phyloP scores from a whole-genome alignment of 2,329 filamentous ascomycete species.

The Lachnellula cervina region DNA sequence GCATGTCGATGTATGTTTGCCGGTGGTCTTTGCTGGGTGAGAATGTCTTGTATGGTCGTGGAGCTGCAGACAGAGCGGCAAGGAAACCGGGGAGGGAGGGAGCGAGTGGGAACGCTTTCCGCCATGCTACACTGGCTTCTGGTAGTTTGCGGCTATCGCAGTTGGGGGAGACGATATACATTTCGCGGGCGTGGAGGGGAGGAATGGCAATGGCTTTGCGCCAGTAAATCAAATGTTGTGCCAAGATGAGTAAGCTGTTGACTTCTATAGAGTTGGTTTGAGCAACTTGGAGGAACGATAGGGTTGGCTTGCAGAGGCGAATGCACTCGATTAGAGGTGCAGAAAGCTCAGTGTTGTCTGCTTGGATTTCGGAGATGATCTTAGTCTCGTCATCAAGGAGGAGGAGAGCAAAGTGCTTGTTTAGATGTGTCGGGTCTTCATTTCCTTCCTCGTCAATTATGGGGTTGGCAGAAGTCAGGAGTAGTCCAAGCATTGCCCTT shows the following conservation, averaged over 20 bases:
- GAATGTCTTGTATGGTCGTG: conserved; percentile 75
- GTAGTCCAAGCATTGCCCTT: conserved; percentile 67
- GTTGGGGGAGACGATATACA: conserved; percentile 88
- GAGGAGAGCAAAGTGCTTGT: conserved; percentile 81
- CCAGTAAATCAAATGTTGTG: conserved; percentile 94
- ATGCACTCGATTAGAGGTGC: conserved; percentile 77
- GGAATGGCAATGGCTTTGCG: conserved; percentile 86
- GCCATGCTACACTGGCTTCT: conserved; percentile 66
- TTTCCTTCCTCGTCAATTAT: conserved; percentile 63
- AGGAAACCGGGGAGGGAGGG: conserved; percentile 83
- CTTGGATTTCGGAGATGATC: conserved; percentile 68
- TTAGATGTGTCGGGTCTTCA: conserved; percentile 64
- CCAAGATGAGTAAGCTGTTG: conserved; percentile 77
- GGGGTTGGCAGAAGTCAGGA: conserved; percentile 82
- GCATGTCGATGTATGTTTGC: conserved; percentile 79
- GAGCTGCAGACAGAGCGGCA: conserved; percentile 72
- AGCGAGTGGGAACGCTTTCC: conserved; percentile 73
- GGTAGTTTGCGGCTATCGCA: conserved; percentile 71
- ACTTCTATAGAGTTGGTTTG: conserved; percentile 68
- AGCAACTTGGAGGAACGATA: conserved; percentile 67
- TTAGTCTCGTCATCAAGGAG: conserved; percentile 78
- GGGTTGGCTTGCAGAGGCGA: conserved; percentile 64
- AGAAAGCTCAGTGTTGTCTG: conserved; percentile 70
- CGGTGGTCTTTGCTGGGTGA: conserved; percentile 86
- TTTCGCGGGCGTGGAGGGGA: conserved; percentile 82